phyloP scores from a whole-genome alignment of 2,329 filamentous ascomycete species.

The Aspergillus proliferans region DNA sequence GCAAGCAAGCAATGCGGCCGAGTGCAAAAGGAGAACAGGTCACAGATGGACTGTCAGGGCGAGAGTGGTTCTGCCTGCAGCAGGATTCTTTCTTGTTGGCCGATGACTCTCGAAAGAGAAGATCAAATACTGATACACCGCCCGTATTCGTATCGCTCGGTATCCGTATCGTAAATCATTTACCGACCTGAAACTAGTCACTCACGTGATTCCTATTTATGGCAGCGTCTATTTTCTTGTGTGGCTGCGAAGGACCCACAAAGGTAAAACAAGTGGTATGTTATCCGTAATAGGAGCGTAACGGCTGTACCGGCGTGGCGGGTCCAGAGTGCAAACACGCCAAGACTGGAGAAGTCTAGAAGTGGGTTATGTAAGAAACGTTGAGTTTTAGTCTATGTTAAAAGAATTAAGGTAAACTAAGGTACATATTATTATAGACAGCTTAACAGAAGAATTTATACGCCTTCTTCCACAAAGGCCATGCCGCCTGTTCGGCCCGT shows the following conservation, averaged over 20 bases:
- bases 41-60: slow-evolving; percentile 1
- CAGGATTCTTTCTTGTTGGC: slow-evolving; percentile 9
- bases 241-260: slow-evolving; percentile 3
- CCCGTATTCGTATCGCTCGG: not conserved
- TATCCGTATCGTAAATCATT: slow-evolving; percentile 1
- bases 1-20: not conserved
- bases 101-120: slow-evolving; percentile 8
- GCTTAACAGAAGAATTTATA: slow-evolving; percentile 67
- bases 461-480: slow-evolving; percentile 70
- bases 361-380: not conserved
- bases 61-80: not conserved
- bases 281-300: slow-evolving; percentile 1
- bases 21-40: slow-evolving; percentile 1
- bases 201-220: slow-evolving; percentile 12
- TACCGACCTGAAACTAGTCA: slow-evolving; percentile 13
- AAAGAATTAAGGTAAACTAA: not conserved
- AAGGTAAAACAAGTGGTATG: not conserved
- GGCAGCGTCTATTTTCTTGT: slow-evolving; percentile 15
- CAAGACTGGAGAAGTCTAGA: slow-evolving; percentile 13
- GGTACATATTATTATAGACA: not conserved
- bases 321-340: slow-evolving; percentile 12
- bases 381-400: too few species aligned
- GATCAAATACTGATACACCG: not conserved
- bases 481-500: slow-evolving; percentile 61
- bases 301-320: slow-evolving; percentile 2